Evolutionary conservation across 2,329 filamentous ascomycete species (phyloP), one percentile per base, ranked within the genome.

Genomic region (Cladosporium sp.): DNA sequence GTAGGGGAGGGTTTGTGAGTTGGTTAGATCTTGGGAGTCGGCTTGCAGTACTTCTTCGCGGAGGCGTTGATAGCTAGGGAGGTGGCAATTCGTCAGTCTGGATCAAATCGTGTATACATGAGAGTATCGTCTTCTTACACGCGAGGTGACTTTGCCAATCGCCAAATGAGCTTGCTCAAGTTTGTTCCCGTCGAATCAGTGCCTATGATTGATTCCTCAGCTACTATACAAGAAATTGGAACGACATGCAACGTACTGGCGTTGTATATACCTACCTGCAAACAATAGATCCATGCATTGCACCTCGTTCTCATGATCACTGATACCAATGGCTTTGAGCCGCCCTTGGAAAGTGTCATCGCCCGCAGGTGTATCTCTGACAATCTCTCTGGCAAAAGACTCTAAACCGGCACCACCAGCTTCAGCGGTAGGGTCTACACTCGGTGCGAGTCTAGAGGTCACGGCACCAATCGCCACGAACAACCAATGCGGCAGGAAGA

Each of bases 241-340:
- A n/a, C n/a, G 12, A n/a, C 12, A 45, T 6, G 15, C 5, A 2
- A 28, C 10, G 8, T 4, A 32, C 9, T 32, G 28, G 28, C 8
- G 1, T 28, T 9, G 12, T 45, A n/a, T 24, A 15, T 10, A 28
- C 28, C 28, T 45, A 1, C 80, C 80, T 1, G 80, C 80, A 65
- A 82, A 83, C 24, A 79, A 75, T 3, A 83, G 65, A 62, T 83
- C 81, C 62, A 83, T 81, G 60, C 78, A 76, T 61, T 83, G 80
- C 0, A 78, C 75, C 40, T 72, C 74, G 6, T 77, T 73, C 63
- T 83, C 80, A 4, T 70, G 63, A 9, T 65, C 64, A 3, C 72
- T 71, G 25, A 82, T 66, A 0, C 77, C 76, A 7, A 73, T 68
- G 40, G 73, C 72, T 19, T 81, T 65, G 35, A 83, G 67, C 4